phyloP scores from a whole-genome alignment of 2,329 filamentous ascomycete genomes.

The Fusarium chuoi region DNA sequence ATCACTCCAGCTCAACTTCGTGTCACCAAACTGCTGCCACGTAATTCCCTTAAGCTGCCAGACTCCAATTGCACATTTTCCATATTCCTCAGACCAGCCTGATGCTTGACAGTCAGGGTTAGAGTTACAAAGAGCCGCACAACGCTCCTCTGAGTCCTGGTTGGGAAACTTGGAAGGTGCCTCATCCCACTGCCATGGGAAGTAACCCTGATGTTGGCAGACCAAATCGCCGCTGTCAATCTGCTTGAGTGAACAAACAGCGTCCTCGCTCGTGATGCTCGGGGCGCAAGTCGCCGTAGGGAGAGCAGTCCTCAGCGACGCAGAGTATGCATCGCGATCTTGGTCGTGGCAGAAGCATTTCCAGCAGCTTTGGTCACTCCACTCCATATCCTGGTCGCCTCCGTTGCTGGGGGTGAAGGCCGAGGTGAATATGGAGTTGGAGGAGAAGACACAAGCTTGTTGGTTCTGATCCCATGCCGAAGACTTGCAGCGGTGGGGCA shows the following conservation, averaged over 20 bases:
- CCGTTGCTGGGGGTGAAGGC: background rate
- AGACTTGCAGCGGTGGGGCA: constrained; percentile 18
- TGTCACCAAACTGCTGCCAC: background rate
- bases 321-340: constrained; percentile 2
- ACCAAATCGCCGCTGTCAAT: background rate
- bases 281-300: constrained; percentile 2
- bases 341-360: constrained; percentile 9
- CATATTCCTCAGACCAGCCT: background rate
- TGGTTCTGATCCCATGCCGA: background rate
- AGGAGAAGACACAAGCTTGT: constrained; percentile 8
- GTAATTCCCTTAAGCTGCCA: background rate
- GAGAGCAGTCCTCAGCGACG: background rate
- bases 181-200: background rate
- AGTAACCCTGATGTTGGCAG: background rate
- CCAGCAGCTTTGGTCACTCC: constrained; percentile 17
- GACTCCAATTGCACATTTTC: background rate
- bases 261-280: background rate
- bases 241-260: background rate
- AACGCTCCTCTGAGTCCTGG: constrained; percentile 3
- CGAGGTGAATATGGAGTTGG: background rate
- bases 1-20: constrained; percentile 3
- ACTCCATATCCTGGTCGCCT: background rate
- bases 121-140: constrained; percentile 4
- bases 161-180: background rate
- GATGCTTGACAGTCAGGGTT: constrained; percentile 10